These are phyloP conservation scores for Lichtheimia ramosa DNA, from an alignment of 371 early-diverging fungal genomes.

Conservation along the genomic window DNA sequence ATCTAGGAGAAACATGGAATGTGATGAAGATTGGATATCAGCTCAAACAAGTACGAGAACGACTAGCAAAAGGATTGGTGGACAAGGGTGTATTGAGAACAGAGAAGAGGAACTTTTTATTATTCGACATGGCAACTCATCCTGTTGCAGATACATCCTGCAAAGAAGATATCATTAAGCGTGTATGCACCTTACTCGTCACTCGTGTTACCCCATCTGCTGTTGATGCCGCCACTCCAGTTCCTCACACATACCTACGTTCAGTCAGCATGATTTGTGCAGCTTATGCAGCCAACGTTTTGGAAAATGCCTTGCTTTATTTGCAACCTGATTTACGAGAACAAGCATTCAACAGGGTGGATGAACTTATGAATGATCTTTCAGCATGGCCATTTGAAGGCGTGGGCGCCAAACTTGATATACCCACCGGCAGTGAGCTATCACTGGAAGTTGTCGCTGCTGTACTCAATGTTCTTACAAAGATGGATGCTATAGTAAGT, in stretches of 20 bases:
- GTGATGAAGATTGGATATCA: slow-evolving; percentile 95
- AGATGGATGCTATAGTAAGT: slow-evolving; percentile 88
- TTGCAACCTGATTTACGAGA: slow-evolving; percentile 86
- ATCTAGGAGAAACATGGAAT: slow-evolving; percentile 96
- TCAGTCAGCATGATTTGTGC: slow-evolving; percentile 91
- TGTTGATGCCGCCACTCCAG: slow-evolving; percentile 40
- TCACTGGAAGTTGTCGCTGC: slow-evolving; percentile 74
- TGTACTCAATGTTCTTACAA: slow-evolving; percentile 80
- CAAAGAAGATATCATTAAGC: slow-evolving; percentile 83
- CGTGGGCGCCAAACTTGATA: slow-evolving; percentile 58
- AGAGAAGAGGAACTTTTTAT: slow-evolving; percentile 90
- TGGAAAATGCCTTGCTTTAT: slow-evolving; percentile 89
- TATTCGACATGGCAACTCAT: slow-evolving; percentile 96
- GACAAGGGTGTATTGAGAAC: slow-evolving; percentile 96
- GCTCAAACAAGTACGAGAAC: slow-evolving; percentile 95
- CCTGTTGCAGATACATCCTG: slow-evolving; percentile 84
- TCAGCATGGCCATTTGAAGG: slow-evolving; percentile 76
- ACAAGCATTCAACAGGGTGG: slow-evolving; percentile 84
- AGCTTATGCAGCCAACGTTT: slow-evolving; percentile 93
- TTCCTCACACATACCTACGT: slow-evolving; percentile 60
- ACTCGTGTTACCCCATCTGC: slow-evolving; percentile 45
- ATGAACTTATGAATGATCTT: slow-evolving; percentile 86
- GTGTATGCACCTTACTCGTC: slow-evolving; percentile 78
- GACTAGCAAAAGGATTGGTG: slow-evolving; percentile 94
- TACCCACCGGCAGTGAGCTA: slow-evolving; percentile 56